Evolutionary conservation across 23 red algal species (phyloP).

Genomic region (Chondrus crispus): DNA sequence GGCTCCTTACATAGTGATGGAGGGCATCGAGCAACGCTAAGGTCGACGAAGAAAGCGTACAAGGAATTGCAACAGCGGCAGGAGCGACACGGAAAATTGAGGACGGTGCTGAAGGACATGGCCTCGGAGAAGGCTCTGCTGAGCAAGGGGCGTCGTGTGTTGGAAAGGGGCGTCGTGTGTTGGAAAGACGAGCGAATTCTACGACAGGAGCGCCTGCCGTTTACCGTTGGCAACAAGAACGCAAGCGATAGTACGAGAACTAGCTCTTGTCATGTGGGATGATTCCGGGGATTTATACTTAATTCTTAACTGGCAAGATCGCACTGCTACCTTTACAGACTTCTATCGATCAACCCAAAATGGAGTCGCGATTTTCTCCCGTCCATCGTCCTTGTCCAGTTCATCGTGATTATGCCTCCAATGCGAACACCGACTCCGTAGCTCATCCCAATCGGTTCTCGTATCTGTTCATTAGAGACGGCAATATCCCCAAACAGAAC

Average conservation of each 20-base stretch:
- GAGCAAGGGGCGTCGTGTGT: constrained; percentile 32
- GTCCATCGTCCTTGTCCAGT: constrained; percentile 40
- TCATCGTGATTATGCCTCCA: constrained; percentile 40
- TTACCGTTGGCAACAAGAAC: constrained; percentile 56
- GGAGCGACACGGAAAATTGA: constrained; percentile 20
- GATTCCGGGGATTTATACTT: no score
- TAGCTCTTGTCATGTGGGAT: not conserved
- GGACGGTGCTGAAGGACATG: constrained; percentile 44
- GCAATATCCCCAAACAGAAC: constrained; percentile 60
- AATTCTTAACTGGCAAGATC: no score
- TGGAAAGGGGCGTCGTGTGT: constrained; percentile 41
- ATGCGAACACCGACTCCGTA: constrained; percentile 56
- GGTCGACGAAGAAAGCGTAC: no score
- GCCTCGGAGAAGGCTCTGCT: constrained; percentile 19
- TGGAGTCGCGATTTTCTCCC: constrained; percentile 27
- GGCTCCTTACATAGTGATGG: no score
- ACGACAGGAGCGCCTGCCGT: constrained; percentile 70
- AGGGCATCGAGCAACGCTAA: no score
- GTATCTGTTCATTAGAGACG: not conserved
- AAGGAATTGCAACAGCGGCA: not conserved
- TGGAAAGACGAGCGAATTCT: constrained; percentile 15
- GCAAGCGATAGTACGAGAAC: constrained; percentile 27
- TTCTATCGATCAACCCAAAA: constrained; percentile 55
- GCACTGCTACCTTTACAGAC: constrained; percentile 5
- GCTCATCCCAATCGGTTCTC: constrained; percentile 21